Base-by-base conservation (phyloP, 306 rosid genomes). In the Geum urbanum region DNA sequence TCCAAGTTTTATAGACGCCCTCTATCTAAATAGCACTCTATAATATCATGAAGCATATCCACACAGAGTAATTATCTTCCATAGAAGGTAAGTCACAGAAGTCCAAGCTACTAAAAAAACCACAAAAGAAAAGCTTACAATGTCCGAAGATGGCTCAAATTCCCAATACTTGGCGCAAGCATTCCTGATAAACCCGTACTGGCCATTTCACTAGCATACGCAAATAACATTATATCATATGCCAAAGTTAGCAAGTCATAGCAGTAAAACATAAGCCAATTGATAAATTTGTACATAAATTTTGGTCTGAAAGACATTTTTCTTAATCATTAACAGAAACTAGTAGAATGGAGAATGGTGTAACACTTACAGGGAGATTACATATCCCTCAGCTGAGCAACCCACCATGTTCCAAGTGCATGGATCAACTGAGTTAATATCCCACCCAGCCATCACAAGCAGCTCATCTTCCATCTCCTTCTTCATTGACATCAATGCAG, bases 401-500 rank as follows among this genome's bases (percentile, higher is more conserved):
- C 79, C 95, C 27, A 91, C 88, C 96, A 84, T 88, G 79, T 83
- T 72, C 97, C 99, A 91, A 71, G 99, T 91, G 57, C 99, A 95
- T 47, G 99, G 99, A 73, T 95, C 97, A 71, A 91, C 99, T 27
- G 99, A 94, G 76, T 91, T 89, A 49, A 91, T 87, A 75, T 95
- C 96, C 97, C 97, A 95, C 58, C 88, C 99, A 66, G 71, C 76
- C 96, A 91, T 78, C 52, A 80, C 95, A 54, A 45, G 71, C 73
- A 76, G 46, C 44, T 80, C 84, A 74, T 87, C 97, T 69, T 75
- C 80, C 89, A 91, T 84, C 79, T 85, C 80, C 70, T 70, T 89
- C 89, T 95, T 95, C 88, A 91, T 58, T 9, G 97, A 82, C 95
- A 91, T 95, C 86, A 95, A 84, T 71, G 99, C 95, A 83, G 97